Conservation (phyloP, 352 stramenopile species). For the Globisporangium echinulatum region DNA sequence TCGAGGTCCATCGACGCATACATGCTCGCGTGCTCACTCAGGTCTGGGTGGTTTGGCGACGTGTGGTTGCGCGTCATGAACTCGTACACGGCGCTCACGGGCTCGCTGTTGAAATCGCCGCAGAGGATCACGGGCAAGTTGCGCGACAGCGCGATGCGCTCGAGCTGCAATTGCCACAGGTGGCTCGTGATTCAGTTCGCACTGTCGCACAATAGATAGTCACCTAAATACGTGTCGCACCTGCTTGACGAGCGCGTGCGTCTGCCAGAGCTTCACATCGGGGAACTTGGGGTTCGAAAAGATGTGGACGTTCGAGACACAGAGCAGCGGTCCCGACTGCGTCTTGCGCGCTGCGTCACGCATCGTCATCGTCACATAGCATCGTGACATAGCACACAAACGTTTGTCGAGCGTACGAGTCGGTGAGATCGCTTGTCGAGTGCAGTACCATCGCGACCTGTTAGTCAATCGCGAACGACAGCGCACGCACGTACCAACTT, state of each 20-base stretch:
- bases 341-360: slow-evolving; percentile 28
- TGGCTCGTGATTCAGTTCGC: too few species aligned
- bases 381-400: too few species aligned
- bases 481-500: slow-evolving; percentile 46
- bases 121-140: slow-evolving; percentile 95
- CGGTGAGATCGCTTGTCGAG: too few species aligned
- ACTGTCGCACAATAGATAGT: not conserved
- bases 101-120: slow-evolving; percentile 99
- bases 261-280: slow-evolving; percentile 99
- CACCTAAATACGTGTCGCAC: slow-evolving; percentile 14
- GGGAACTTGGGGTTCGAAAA: slow-evolving; percentile 98
- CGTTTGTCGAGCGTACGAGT: too few species aligned
- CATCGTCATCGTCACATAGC: too few species aligned
- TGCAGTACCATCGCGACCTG: too few species aligned
- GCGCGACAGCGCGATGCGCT: slow-evolving; percentile 55
- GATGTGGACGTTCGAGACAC: slow-evolving; percentile 97
- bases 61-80: slow-evolving; percentile 90
- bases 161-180: slow-evolving; percentile 33
- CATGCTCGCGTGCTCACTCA: slow-evolving; percentile 34
- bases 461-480: not conserved
- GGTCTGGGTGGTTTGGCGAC: slow-evolving; percentile 86
- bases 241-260: slow-evolving; percentile 82
- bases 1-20: slow-evolving; percentile 81
- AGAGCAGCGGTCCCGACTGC: slow-evolving; percentile 78
- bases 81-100: slow-evolving; percentile 95